Evolutionary conservation across 768 basidiomycete genomes (phyloP).

Genomic region (Pleurotus cornucopiae): DNA sequence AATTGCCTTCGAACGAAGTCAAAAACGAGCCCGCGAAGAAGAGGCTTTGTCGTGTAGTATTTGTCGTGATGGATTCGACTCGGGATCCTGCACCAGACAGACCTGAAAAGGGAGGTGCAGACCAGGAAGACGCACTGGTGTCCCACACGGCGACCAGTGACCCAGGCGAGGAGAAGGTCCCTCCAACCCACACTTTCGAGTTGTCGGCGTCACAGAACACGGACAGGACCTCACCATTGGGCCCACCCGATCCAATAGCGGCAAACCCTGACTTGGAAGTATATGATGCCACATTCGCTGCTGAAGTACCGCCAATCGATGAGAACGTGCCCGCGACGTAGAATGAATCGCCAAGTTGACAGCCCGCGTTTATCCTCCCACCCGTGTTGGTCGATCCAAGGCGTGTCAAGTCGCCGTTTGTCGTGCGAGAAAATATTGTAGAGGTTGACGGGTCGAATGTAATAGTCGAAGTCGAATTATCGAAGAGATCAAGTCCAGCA

Average conservation of each 20-base stretch:
- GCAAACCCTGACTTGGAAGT: constrained; percentile 56
- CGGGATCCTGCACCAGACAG: constrained; percentile 64
- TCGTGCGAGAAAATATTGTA: constrained; percentile 62
- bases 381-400: constrained; percentile 79
- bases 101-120: constrained; percentile 75
- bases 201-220: constrained; percentile 72
- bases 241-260: constrained; percentile 60
- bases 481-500: constrained; percentile 77
- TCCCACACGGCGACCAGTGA: constrained; percentile 72
- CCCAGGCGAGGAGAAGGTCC: constrained; percentile 65
- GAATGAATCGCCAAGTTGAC: constrained; percentile 61
- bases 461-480: constrained; percentile 41
- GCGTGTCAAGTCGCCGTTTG: constrained; percentile 61
- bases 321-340: constrained; percentile 86
- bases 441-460: constrained; percentile 69
- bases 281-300: constrained; percentile 77
- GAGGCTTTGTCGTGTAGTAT: constrained; percentile 65
- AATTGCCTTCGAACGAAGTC: constrained; percentile 60
- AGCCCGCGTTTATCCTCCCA: constrained; percentile 73
- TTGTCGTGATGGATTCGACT: constrained; percentile 74
- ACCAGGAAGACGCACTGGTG: constrained; percentile 61
- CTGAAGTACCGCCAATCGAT: constrained; percentile 54
- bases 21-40: constrained; percentile 90
- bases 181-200: constrained; percentile 75
- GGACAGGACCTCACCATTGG: constrained; percentile 70